A percentile compares a stretch with the other conserved stretches of the same genome.
phyloP scores from a whole-genome alignment of 2,329 filamentous ascomycete species.

The Tothia fuscella region DNA sequence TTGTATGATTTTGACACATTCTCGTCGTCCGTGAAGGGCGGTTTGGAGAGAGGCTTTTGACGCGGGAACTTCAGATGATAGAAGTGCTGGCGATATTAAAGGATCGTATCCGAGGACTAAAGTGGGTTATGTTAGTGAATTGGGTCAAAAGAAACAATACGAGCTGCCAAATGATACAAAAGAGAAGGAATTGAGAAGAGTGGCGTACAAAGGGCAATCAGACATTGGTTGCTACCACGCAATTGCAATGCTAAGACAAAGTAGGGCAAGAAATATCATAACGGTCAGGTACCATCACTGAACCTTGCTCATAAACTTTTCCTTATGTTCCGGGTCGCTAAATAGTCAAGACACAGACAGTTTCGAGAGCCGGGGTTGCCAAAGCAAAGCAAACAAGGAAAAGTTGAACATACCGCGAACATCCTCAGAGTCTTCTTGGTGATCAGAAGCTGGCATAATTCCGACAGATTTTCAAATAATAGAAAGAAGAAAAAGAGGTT shows the following conservation, averaged over 20 bases:
- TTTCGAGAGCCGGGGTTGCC: too few relatives aligned
- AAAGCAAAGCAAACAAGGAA: too few relatives aligned
- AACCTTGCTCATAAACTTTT: neutral
- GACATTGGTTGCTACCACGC: neutral
- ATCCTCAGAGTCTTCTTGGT: too few relatives aligned
- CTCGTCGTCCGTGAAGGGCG: constrained; percentile 57
- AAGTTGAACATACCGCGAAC: too few relatives aligned
- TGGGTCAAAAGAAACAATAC: neutral
- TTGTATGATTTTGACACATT: constrained; percentile 64
- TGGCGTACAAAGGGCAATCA: neutral
- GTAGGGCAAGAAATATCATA: neutral
- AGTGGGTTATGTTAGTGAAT: neutral
- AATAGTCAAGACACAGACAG: too few relatives aligned
- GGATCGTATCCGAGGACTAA: constrained; percentile 88
- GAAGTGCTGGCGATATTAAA: constrained; percentile 76
- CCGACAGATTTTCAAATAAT: too few relatives aligned
- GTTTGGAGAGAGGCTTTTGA: constrained; percentile 49
- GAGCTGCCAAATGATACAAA: neutral
- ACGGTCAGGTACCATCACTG: neutral
- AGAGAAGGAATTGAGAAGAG: neutral
- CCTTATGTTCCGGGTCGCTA: too few relatives aligned
- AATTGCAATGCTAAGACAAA: neutral
- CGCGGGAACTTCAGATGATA: constrained; percentile 72
- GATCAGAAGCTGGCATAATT: too few relatives aligned
- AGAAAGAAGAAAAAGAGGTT: too few relatives aligned